phyloP scores from a whole-genome alignment of 2,329 filamentous ascomycete genomes.

The Teratosphaeria gauchensis region DNA sequence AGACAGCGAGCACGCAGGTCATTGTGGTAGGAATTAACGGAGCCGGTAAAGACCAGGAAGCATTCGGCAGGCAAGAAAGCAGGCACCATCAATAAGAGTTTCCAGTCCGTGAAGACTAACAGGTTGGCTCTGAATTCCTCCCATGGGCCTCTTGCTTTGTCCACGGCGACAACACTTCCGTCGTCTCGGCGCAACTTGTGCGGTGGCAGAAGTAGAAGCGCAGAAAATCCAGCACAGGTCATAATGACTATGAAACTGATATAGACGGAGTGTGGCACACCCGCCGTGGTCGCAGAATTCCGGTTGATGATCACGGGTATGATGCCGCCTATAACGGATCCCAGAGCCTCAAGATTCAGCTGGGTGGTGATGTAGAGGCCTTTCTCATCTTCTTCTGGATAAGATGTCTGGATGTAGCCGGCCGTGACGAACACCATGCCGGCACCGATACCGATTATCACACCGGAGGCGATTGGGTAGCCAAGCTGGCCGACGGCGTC shows the following conservation, averaged over 20 bases:
- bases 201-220: conserved; percentile 13
- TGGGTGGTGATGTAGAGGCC: conserved; percentile 22
- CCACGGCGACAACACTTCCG: conserved; percentile 18
- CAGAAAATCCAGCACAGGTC: conserved; percentile 5
- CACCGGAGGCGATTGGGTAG: conserved; percentile 18
- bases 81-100: conserved; percentile 21
- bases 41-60: conserved; percentile 27
- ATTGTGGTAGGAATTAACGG: conserved; percentile 25
- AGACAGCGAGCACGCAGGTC: conserved; percentile 21
- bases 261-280: conserved; percentile 18
- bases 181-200: conserved; percentile 20
- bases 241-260: conserved; percentile 22
- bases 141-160: conserved; percentile 16
- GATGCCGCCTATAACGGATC: conserved; percentile 21
- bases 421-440: conserved; percentile 25
- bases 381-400: conserved; percentile 26
- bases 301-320: conserved; percentile 23
- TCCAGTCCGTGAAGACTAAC: conserved; percentile 19
- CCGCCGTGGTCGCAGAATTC: conserved; percentile 7
- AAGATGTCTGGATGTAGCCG: conserved; percentile 25
- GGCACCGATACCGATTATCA: conserved; percentile 23
- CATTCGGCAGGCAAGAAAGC: conserved; percentile 21
- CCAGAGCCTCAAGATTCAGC: conserved; percentile 23
- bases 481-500: conserved; percentile 16
- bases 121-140: conserved; percentile 25